These are phyloP conservation scores for Aureobasidium sp. DNA, from an alignment of 2,329 filamentous ascomycete genomes.

Conservation along the genomic window DNA sequence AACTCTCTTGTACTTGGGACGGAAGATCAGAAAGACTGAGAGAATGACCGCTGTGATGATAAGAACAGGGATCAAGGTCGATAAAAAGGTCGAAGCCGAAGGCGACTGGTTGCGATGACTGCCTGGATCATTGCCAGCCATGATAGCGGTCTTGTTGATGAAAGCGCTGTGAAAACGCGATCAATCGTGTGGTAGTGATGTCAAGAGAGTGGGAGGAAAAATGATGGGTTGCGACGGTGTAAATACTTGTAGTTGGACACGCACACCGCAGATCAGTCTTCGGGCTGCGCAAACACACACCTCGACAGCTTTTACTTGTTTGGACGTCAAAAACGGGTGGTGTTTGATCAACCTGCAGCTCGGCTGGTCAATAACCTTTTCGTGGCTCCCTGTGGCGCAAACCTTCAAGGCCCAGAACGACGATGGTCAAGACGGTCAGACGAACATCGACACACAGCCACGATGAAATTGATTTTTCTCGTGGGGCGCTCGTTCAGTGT, in stretches of 20 bases:
- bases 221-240: neutral
- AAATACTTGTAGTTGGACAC: constrained; percentile 3
- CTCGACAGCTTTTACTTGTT: constrained; percentile 7
- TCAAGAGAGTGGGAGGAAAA: neutral
- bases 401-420: constrained; percentile 9
- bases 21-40: constrained; percentile 35
- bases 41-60: constrained; percentile 29
- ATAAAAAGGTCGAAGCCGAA: constrained; percentile 29
- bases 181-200: neutral
- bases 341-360: constrained; percentile 13
- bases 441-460: constrained; percentile 1
- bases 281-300: constrained; percentile 6
- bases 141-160: constrained; percentile 4
- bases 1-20: constrained; percentile 37
- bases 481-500: neutral
- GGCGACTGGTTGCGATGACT: constrained; percentile 21
- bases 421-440: constrained; percentile 2
- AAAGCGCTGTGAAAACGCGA: neutral
- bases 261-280: constrained; percentile 5
- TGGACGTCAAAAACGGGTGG: constrained; percentile 1
- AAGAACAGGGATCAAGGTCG: constrained; percentile 31
- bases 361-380: neutral
- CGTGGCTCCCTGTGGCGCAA: constrained; percentile 9
- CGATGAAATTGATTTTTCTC: neutral
- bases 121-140: neutral